Conservation (phyloP, 2,329 filamentous ascomycete species). For the Fusarium euwallaceae region DNA sequence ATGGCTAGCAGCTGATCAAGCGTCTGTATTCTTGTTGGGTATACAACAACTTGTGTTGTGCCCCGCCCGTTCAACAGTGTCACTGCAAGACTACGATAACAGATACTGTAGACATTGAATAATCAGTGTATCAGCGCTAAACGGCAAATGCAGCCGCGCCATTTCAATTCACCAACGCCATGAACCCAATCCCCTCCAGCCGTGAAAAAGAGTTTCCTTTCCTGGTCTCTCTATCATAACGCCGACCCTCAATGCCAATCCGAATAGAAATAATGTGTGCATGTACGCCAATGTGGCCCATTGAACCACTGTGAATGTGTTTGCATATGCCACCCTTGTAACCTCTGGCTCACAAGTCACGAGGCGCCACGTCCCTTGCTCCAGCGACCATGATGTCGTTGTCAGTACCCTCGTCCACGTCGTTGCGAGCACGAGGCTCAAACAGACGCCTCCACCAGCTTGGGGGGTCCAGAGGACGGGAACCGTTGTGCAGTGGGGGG, state of each 20-base stretch:
- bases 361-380: constrained; percentile 50
- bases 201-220: constrained; percentile 8
- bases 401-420: constrained; percentile 66
- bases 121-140: neutral
- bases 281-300: constrained; percentile 1
- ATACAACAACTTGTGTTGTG: neutral
- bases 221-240: constrained; percentile 32
- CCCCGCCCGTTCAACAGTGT: neutral
- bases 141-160: neutral
- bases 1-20: neutral
- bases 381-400: constrained; percentile 74
- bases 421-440: constrained; percentile 66
- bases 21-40: neutral
- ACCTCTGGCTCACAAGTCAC: constrained; percentile 32
- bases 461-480: constrained; percentile 89
- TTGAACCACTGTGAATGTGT: neutral
- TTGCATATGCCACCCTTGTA: neutral
- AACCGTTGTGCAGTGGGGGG: constrained; percentile 87
- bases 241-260: constrained; percentile 30
- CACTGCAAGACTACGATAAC: constrained; percentile 12
- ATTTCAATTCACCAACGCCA: constrained; percentile 30
- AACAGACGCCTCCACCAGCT: constrained; percentile 91
- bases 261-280: constrained; percentile 5
- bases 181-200: constrained; percentile 8
- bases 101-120: neutral